phyloP scores from a whole-genome alignment of 2,329 filamentous ascomycete genomes.

The Simplicillium sp. region DNA sequence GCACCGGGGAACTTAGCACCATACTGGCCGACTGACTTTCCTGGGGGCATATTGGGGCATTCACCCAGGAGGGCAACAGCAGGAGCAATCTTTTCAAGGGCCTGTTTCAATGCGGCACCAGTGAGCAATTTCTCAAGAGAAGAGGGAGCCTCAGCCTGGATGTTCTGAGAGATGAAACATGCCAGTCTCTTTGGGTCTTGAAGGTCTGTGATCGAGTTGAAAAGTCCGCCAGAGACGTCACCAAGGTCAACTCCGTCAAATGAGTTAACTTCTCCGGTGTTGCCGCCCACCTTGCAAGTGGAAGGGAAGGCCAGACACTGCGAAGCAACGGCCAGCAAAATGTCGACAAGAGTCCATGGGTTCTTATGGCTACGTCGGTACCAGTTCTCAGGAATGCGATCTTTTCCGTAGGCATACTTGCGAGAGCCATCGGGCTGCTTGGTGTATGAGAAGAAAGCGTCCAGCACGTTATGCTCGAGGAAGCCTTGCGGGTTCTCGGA shows the following conservation, averaged over 20 bases:
- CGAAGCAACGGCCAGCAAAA: conserved; percentile 22
- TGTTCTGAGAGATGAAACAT: conserved; percentile 2
- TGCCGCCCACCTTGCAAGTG: conserved; percentile 33
- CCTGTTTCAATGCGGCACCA: conserved; percentile 2
- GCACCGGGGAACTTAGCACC: conserved; percentile 4
- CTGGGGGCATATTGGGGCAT: conserved; percentile 5
- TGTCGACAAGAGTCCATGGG: conserved; percentile 25
- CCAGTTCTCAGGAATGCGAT: conserved; percentile 42
- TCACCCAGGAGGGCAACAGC: neutral
- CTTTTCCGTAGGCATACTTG: conserved; percentile 32
- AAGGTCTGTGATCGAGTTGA: conserved; percentile 17
- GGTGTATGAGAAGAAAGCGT: neutral
- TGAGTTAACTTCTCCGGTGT: conserved; percentile 36
- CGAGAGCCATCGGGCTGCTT: conserved; percentile 18
- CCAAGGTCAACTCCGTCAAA: conserved; percentile 34
- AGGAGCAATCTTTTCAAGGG: conserved; percentile 1
- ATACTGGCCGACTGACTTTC: conserved; percentile 5
- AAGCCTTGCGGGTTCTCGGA: neutral
- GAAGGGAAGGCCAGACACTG: conserved; percentile 27
- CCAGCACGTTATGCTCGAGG: conserved; percentile 23
- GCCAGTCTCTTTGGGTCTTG: neutral
- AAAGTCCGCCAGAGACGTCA: conserved; percentile 33
- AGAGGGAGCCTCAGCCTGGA: conserved; percentile 6
- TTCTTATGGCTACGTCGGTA: conserved; percentile 32
- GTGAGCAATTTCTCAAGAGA: conserved; percentile 5